Evolutionary conservation across 139 green algal species (phyloP), one percentile per base, ranked within the genome.

Genomic region (Diplosphaera chodatii): DNA sequence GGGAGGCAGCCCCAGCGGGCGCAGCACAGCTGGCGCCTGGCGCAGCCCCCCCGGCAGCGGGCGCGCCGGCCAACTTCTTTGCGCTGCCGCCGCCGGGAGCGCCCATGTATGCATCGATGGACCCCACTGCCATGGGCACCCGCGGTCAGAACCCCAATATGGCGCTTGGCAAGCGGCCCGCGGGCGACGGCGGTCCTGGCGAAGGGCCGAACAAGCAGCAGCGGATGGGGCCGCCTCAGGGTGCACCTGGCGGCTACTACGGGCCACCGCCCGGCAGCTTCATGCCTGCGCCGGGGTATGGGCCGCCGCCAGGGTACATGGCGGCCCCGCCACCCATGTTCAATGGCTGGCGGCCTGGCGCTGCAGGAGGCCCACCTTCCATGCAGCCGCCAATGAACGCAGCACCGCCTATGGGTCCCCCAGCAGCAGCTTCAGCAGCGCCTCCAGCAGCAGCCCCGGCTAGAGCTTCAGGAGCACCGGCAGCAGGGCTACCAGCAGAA

Each of bases 51-150:
- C 48, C 33, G 22, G 40, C 65, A 3, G 55, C 63, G 8, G 31
- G n/a, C n/a, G n/a, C 73, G 29, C 59, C 41, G 4, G 62, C 70
- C 62, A 83, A 80, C 69, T 83, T 77, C 70, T 84, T 84, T 55
- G 78, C 77, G 37, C 74, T 80, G 16, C 74, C 70, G 15, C 27
- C 32, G 28, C 31, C 32, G 3, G 69, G 62, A 1, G 33, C 48
- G 18, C 40, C 56, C 13, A 20, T 40, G 23, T 91, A 91, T 75
- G 77, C 86, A 0, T 87, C 77, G 41, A 89, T 88, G 85, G 86
- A 92, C 77, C 81, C 86, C 16, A 63, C 32, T 28, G 56, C 74
- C n/a, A 79, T 81, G 72, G 85, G 84, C 25, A 75, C 75, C 0
- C 63, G 69, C 6, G 69, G 62, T 5, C 62, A 73, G 55, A 10